Percentiles rank a stretch among this genome's conserved stretches.
Evolutionary conservation across 768 basidiomycete genomes (phyloP).

Genomic region (Chalciporus sphaerocephalus): DNA sequence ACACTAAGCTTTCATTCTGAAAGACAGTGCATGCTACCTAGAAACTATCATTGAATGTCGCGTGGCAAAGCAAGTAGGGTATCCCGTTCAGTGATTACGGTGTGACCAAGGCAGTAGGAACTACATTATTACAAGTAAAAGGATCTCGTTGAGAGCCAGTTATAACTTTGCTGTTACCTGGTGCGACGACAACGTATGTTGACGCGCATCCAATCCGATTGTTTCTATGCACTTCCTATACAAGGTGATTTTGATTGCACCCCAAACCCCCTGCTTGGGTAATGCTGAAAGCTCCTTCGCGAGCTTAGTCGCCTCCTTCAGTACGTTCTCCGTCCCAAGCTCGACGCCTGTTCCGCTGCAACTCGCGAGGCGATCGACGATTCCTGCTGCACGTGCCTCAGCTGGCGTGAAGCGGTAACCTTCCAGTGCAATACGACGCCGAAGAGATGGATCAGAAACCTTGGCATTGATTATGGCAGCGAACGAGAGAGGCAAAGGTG

Average conservation of each 20-base stretch:
- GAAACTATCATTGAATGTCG: slow-evolving; percentile 10
- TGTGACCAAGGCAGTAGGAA: no score
- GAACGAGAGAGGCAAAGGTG: slow-evolving; percentile 72
- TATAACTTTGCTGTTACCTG: slow-evolving; percentile 17
- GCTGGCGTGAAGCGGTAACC: slow-evolving; percentile 72
- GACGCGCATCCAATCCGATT: slow-evolving; percentile 26
- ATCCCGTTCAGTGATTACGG: slow-evolving; percentile 10
- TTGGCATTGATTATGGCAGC: slow-evolving; percentile 61
- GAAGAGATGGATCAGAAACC: slow-evolving; percentile 50
- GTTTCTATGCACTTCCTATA: slow-evolving; percentile 51
- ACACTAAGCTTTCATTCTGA: background rate
- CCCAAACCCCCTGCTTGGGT: slow-evolving; percentile 63
- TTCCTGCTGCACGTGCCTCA: slow-evolving; percentile 61
- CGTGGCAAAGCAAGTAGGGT: background rate
- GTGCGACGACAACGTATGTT: slow-evolving; percentile 7
- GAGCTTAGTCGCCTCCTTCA: slow-evolving; percentile 60
- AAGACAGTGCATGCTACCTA: slow-evolving; percentile 5
- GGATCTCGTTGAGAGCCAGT: no score
- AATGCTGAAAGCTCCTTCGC: slow-evolving; percentile 49
- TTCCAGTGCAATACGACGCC: slow-evolving; percentile 74
- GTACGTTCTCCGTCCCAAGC: slow-evolving; percentile 53
- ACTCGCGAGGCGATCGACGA: slow-evolving; percentile 60
- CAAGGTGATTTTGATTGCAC: slow-evolving; percentile 61
- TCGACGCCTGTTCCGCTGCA: slow-evolving; percentile 37
- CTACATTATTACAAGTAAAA: no score